Conservation (phyloP, 768 basidiomycete species). For the Steccherinum ochraceum region DNA sequence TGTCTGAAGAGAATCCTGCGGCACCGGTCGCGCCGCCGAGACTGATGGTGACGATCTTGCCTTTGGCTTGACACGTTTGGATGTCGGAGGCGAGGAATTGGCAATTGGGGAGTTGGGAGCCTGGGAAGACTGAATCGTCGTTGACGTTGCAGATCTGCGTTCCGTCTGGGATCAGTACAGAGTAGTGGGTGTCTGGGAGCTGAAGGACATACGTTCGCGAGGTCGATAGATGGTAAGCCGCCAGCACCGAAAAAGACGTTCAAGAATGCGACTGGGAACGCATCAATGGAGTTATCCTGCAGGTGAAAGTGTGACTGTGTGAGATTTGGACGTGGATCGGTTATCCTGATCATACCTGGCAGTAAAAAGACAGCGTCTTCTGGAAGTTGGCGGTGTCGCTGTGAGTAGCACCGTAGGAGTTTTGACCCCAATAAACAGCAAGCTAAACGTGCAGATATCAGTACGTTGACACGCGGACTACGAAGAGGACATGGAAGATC, state of each 20-base stretch:
- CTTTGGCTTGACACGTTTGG: constrained; percentile 47
- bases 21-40: constrained; percentile 46
- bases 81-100: constrained; percentile 55
- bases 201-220: constrained; percentile 45
- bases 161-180: too few relatives aligned
- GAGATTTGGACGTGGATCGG: not conserved
- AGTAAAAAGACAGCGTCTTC: constrained; percentile 43
- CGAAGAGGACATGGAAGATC: not conserved
- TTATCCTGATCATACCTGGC: constrained; percentile 36
- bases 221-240: constrained; percentile 50
- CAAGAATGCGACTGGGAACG: constrained; percentile 57
- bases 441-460: not conserved
- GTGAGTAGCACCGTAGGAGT: constrained; percentile 51
- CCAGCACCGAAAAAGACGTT: constrained; percentile 54
- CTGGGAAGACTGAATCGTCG: constrained; percentile 52
- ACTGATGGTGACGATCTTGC: constrained; percentile 33
- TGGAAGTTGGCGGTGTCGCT: constrained; percentile 40
- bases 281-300: constrained; percentile 52
- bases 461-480: too few relatives aligned
- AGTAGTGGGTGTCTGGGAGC: too few relatives aligned
- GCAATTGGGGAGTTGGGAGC: constrained; percentile 59
- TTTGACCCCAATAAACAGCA: constrained; percentile 48
- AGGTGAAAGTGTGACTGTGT: not conserved
- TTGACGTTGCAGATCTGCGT: constrained; percentile 57
- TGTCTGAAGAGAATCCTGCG: constrained; percentile 52